A percentile compares a stretch with the other conserved stretches of the same genome.
phyloP scores from a whole-genome alignment of 2,329 filamentous ascomycete species.

The Lasiodiplodia sp. region DNA sequence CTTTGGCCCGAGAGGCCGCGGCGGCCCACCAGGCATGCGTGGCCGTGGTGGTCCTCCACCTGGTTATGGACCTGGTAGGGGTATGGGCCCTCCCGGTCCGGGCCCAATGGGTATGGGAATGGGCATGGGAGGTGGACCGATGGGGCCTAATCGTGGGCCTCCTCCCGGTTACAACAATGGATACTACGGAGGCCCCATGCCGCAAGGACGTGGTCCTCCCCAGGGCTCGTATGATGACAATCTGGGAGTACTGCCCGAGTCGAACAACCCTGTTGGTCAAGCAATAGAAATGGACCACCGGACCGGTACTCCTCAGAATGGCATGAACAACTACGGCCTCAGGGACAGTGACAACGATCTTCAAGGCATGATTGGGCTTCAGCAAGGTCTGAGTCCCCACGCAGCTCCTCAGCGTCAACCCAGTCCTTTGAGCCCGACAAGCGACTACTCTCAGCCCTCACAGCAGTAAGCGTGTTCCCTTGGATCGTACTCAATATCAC shows the following conservation, averaged over 20 bases:
- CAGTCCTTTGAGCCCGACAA: conserved; percentile 66
- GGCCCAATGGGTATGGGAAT: conserved; percentile 35
- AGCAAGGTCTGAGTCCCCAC: conserved; percentile 56
- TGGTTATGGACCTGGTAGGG: conserved; percentile 48
- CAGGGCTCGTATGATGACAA: conserved; percentile 48
- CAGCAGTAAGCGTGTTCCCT: conserved; percentile 68
- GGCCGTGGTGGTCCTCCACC: conserved; percentile 45
- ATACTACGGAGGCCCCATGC: conserved; percentile 50
- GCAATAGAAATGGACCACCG: conserved; percentile 82
- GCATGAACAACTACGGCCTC: conserved; percentile 47
- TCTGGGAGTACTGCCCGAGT: conserved; percentile 43
- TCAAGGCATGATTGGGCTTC: conserved; percentile 75
- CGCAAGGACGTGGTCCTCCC: conserved; percentile 48
- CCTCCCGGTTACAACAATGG: conserved; percentile 51
- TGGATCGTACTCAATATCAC: neutral
- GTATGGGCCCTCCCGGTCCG: conserved; percentile 41
- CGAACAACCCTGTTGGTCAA: conserved; percentile 59
- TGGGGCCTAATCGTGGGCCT: conserved; percentile 50
- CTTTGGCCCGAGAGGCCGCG: conserved; percentile 46
- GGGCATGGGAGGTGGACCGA: conserved; percentile 42
- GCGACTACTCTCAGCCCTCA: conserved; percentile 60
- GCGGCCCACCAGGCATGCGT: conserved; percentile 39
- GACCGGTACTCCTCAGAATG: conserved; percentile 38
- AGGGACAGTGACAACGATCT: conserved; percentile 75
- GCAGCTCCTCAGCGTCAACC: conserved; percentile 40